Percentiles rank a stretch among this genome's conserved stretches.
Evolutionary conservation across 805 yeast genomes (phyloP).

Genomic region (Tetrapisispora namnaoensis): DNA sequence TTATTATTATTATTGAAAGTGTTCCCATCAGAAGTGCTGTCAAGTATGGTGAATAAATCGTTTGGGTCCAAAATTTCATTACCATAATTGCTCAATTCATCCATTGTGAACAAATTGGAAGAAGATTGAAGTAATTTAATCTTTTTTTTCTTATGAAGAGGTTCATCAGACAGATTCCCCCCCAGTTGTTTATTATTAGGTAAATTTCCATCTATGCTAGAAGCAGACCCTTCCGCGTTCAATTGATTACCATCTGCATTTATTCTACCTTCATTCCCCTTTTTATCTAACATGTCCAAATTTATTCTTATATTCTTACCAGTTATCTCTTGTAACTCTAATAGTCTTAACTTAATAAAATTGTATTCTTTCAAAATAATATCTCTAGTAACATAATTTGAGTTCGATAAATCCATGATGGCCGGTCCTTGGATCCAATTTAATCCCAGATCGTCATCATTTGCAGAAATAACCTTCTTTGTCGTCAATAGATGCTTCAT

Average conservation of each 20-base stretch:
- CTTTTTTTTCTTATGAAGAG: constrained; percentile 1
- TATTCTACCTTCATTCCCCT: neutral
- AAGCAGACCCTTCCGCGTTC: neutral
- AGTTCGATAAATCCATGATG: constrained; percentile 18
- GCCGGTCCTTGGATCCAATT: constrained; percentile 28
- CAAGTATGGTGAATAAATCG: constrained; percentile 6
- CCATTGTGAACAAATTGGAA: neutral
- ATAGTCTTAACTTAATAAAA: constrained; percentile 19
- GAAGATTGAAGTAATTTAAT: constrained; percentile 1
- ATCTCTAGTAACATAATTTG: constrained; percentile 20
- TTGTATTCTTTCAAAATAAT: constrained; percentile 20
- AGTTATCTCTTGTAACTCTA: constrained; percentile 25
- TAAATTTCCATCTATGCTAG: neutral
- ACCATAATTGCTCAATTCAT: constrained; percentile 6
- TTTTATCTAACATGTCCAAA: constrained; percentile 7
- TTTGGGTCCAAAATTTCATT: constrained; percentile 11
- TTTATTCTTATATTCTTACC: constrained; percentile 17
- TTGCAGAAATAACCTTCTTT: constrained; percentile 17
- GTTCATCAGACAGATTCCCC: neutral
- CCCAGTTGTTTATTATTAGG: constrained; percentile 1
- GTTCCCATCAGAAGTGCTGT: neutral
- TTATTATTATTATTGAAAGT: neutral
- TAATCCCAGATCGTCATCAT: constrained; percentile 8
- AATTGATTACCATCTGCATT: neutral
- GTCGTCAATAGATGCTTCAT: constrained; percentile 12